These are phyloP conservation scores for rapeseed (Brassica napus) DNA, from an alignment of 345 rosid genomes.

Conservation along the genomic window Da-Ae NC_063442.1:16596001-16596500, in stretches of 20 bases:
- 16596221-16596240: neutral
- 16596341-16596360: neutral
- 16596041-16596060: neutral
- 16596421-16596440: too few species aligned
- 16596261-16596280: neutral
- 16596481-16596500: too few species aligned
- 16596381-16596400: too few species aligned
- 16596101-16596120: neutral
- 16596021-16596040: neutral
- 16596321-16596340: neutral
- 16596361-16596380: neutral
- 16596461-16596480: too few species aligned
- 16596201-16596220: neutral
- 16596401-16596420: too few species aligned
- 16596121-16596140: neutral
- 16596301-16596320: neutral
- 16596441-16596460: too few species aligned
- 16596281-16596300: neutral
- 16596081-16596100: neutral
- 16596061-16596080: neutral
- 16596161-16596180: neutral
- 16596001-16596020: neutral
- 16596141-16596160: neutral
- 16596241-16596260: neutral
- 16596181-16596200: neutral